Percentiles rank a stretch among this genome's conserved stretches.
phyloP scores from a whole-genome alignment of 2,329 filamentous ascomycete species.

The Monosporascus sp. region DNA sequence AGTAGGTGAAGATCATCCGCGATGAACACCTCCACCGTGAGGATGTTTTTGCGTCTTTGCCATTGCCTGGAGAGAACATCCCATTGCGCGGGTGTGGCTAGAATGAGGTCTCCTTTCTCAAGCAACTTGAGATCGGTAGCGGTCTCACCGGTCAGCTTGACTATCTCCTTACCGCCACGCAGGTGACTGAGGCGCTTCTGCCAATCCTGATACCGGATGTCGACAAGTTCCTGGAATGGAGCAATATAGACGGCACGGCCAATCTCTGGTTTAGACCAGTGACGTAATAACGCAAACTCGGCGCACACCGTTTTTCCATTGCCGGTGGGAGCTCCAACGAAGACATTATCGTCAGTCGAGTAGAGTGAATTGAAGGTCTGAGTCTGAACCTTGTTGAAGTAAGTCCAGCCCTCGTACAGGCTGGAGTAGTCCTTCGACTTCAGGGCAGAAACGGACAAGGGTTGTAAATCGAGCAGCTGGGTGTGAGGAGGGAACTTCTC shows the following conservation, averaged over 20 bases:
- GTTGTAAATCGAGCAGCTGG: slow-evolving; percentile 84
- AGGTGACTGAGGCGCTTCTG: slow-evolving; percentile 66
- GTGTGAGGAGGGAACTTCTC: slow-evolving; percentile 96
- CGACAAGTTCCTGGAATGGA: slow-evolving; percentile 89
- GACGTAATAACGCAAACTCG: slow-evolving; percentile 83
- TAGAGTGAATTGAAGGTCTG: slow-evolving; percentile 95
- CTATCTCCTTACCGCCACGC: slow-evolving; percentile 78
- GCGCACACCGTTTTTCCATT: slow-evolving; percentile 97
- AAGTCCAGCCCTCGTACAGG: slow-evolving; percentile 76
- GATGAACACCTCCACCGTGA: slow-evolving; percentile 84
- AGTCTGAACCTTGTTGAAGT: slow-evolving; percentile 97
- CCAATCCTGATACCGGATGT: slow-evolving; percentile 80
- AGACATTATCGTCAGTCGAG: slow-evolving; percentile 86
- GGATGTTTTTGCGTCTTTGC: slow-evolving; percentile 93
- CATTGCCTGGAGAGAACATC: slow-evolving; percentile 93
- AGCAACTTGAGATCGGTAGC: slow-evolving; percentile 85
- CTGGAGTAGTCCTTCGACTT: slow-evolving; percentile 78
- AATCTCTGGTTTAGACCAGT: slow-evolving; percentile 69
- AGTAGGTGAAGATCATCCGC: slow-evolving; percentile 94
- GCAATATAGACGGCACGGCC: slow-evolving; percentile 90
- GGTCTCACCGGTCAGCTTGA: slow-evolving; percentile 90
- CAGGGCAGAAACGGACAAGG: slow-evolving; percentile 79
- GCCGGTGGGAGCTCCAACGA: slow-evolving; percentile 86
- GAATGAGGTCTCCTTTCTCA: slow-evolving; percentile 78
- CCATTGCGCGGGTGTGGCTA: slow-evolving; percentile 93